A percentile compares a stretch with the other conserved stretches of the same genome.
Evolutionary conservation across 208 protist genomes (phyloP).

Genomic region (Trypanosoma avium): DNA sequence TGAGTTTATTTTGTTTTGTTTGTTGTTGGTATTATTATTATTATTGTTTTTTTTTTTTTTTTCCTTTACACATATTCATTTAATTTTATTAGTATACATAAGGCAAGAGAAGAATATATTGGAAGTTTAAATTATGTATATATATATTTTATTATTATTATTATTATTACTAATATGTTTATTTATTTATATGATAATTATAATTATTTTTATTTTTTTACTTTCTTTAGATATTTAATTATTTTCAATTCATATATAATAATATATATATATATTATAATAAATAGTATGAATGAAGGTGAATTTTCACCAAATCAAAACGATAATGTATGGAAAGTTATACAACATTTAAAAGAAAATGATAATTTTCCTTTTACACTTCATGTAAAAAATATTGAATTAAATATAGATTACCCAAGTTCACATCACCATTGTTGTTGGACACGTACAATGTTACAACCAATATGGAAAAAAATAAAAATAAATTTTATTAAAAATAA

Average conservation of each 20-base stretch:
- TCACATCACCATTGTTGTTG: slow-evolving; percentile 63
- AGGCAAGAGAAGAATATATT: no score
- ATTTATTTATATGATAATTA: slow-evolving; percentile 1
- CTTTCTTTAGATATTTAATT: background rate
- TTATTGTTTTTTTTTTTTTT: background rate
- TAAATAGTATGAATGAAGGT: background rate
- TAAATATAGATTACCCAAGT: slow-evolving; percentile 20
- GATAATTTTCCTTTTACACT: slow-evolving; percentile 27
- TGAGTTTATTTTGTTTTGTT: background rate
- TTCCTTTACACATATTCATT: background rate
- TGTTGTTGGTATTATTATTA: background rate
- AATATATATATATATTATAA: no score
- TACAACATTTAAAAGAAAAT: background rate
- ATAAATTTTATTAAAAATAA: background rate
- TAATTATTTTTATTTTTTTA: background rate
- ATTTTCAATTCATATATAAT: background rate
- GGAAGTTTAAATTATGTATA: no score
- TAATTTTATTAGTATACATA: background rate
- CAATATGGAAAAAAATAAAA: slow-evolving; percentile 21
- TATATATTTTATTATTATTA: background rate
- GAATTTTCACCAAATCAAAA: background rate
- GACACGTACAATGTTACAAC: slow-evolving; percentile 50
- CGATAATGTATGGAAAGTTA: slow-evolving; percentile 15
- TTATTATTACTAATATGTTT: background rate
- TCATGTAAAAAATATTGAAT: slow-evolving; percentile 4